Conservation (phyloP, 805 yeast genomes). For the Vanderwaltozyma tropicalis region DNA sequence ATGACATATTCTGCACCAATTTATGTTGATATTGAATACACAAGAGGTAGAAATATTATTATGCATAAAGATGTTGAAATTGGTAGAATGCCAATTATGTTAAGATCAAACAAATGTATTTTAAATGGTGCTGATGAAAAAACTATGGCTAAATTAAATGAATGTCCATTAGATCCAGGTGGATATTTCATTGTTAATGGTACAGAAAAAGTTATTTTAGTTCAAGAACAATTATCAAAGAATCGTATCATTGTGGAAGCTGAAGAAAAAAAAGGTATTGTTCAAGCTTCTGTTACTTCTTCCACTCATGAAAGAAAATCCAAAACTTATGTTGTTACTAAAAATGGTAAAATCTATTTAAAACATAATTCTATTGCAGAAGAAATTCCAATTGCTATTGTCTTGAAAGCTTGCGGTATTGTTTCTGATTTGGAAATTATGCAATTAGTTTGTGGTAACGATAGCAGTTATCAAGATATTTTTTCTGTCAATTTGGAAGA, state of each 20-base stretch:
- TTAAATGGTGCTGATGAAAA: constrained; percentile 66
- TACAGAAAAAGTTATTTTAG: constrained; percentile 92
- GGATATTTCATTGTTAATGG: constrained; percentile 97
- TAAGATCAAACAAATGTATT: constrained; percentile 85
- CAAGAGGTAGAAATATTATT: constrained; percentile 87
- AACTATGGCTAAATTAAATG: constrained; percentile 80
- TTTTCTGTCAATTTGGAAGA: constrained; percentile 93
- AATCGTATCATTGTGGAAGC: constrained; percentile 97
- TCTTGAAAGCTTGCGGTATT: constrained; percentile 89
- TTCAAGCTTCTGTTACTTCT: constrained; percentile 95
- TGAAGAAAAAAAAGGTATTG: constrained; percentile 86
- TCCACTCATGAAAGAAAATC: constrained; percentile 98
- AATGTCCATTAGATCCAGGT: constrained; percentile 97
- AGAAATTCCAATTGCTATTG: constrained; percentile 89
- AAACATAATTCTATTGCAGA: constrained; percentile 94
- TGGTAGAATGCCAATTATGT: constrained; percentile 98
- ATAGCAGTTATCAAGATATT: constrained; percentile 79
- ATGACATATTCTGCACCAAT: constrained; percentile 92
- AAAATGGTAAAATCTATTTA: constrained; percentile 76
- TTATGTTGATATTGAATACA: constrained; percentile 93
- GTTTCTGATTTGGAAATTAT: constrained; percentile 86
- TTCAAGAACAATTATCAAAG: constrained; percentile 93
- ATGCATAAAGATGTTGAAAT: constrained; percentile 85
- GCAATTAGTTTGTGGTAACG: constrained; percentile 88
- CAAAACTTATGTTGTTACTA: constrained; percentile 89